Evolutionary conservation across 805 yeast genomes (phyloP), one percentile per base, ranked within the genome.

Genomic region (Candida verbasci): DNA sequence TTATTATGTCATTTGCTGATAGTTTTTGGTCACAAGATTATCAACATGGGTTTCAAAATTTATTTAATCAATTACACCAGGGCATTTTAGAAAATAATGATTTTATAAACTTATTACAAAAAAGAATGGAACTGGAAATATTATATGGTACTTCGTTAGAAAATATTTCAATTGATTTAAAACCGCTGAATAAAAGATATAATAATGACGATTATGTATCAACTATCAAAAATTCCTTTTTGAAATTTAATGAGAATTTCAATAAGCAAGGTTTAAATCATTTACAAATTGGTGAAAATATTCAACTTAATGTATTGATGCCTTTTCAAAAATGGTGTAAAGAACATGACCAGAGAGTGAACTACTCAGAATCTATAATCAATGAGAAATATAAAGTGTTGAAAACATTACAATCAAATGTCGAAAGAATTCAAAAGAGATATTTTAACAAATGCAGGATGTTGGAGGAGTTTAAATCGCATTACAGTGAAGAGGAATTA

Each of bases 391-490:
- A 76, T 30, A 72, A 71, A 46, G 65, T 59, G 32, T 83, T 76
- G 54, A 74, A 75, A 31, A 66, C 60, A 35, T 70, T 64, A 26
- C 60, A 67, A 43, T 53, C 56, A 10, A 56, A 58, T 24, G 76
- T 80, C 35, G 83, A 76, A 30, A 68, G 70, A 45, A 66, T 74
- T 43, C 86, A 79, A 54, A 79, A 75, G 56, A 73, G 72, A 39
- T 86, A 86, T 55, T 85, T 82, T 68, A 83, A 80, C 58, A 82
- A 81, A 52, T 85, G 93, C 56, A 65, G 94, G 35, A 62, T 77
- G 41, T 65, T 83, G 36, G 95, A 86, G 54, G 86, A 82, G 38
- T 70, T 76, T 50, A 75, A 70, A 45, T 58, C 70, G 1, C 68
- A 68, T 29, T 65, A 65, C 38, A 52, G 66, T 9, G 76, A 68